Base-by-base conservation (phyloP, 78 protist genomes). In the Isochrysis galbana region DNA sequence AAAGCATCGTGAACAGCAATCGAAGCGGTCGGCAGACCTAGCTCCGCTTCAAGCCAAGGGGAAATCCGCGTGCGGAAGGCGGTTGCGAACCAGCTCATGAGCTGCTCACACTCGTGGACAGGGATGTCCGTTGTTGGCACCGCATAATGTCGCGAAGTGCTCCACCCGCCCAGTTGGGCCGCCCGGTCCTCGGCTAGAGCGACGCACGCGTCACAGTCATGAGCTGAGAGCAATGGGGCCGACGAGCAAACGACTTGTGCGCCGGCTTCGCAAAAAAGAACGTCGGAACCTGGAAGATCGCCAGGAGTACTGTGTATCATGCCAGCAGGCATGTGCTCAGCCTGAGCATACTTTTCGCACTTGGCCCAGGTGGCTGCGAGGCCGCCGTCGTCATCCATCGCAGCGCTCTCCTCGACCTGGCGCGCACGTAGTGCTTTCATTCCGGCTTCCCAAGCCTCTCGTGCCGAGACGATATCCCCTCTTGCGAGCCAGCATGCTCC, bases 91-190 rank as follows among this genome's bases (percentile, higher is more conserved):
- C 86, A 41, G 38, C 34, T n/a, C 48, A 39, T 21, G 36, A 41
- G 47, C 47, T 19, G 48, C 19, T 29, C 36, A 29, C 36, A 21
- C 86, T 39, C 36, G 86, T 77, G 48, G 38, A 77, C 47, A 14
- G 86, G 86, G 48, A 77, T 0, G 47, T 77, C 86, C 36, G 86
- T 77, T 14, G 86, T 77, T 0, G 86, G 86, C n/a, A 77, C 86
- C 23, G 86, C 47, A n/a, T 41, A 22, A 46, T 77, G 86, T 32
- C 86, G 86, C 32, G n/a, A 2, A 7, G 86, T 77, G 36, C 36
- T 77, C 86, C 86, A 77, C 21, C 86, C 86, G 86, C 86, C 86
- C 47, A 46, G 0, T 17, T 0, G 3, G 23, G 48, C 46, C 26
- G 86, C 86, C 36, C 7, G 42, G 48, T 23, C 86, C 86, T 77